Evolutionary conservation across 352 stramenopile species (phyloP), one percentile per base, ranked within the genome.

Genomic region (Globisporangium alternatum): DNA sequence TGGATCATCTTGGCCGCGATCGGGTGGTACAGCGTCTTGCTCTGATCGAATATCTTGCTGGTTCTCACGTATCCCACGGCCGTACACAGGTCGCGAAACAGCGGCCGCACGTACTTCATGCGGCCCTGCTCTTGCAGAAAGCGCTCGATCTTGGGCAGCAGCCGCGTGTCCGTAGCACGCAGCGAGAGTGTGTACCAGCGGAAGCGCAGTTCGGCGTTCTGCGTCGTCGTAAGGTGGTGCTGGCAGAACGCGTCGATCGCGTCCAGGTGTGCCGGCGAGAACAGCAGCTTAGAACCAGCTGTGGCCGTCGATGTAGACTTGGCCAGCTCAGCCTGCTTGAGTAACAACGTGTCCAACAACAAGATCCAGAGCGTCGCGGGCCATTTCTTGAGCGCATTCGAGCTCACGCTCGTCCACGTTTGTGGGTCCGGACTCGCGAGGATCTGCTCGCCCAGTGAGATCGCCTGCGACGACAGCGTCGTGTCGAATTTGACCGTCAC

Each of bases 401-500:
- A 43, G 25, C 25, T 28, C 47, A 69, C 64, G 8, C 28, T 45
- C 31, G 21, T 33, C 78, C 78, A 88, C 39, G 53, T 76, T 5
- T 68, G 43, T 1, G 62, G 15, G 35, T 85, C 64, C 10, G 65
- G 45, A 17, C 48, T 74, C 17, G 53, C 21, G n/a, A 59, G 35
- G 43, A 89, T 81, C 30, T 72, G 62, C 52, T 87, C 72, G 37
- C 71, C 80, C 28, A 89, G 45, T 43, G 59, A 51, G 4, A 76
- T 80, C 33, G 78, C 77, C 57, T 77, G 74, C 15, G 60, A 52
- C 0, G 79, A 83, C 39, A 96, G 77, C 13, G 89, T 94, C 53
- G 83, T 89, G 77, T 98, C 92, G 69, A 98, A 97, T 51, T 80
- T 78, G 30, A 88, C 86, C 2, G 79, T 74, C n/a, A 91, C 75